Evolutionary conservation across 441 rosid genomes (phyloP).

Genomic region (Pelargonium exstipulatum): DNA sequence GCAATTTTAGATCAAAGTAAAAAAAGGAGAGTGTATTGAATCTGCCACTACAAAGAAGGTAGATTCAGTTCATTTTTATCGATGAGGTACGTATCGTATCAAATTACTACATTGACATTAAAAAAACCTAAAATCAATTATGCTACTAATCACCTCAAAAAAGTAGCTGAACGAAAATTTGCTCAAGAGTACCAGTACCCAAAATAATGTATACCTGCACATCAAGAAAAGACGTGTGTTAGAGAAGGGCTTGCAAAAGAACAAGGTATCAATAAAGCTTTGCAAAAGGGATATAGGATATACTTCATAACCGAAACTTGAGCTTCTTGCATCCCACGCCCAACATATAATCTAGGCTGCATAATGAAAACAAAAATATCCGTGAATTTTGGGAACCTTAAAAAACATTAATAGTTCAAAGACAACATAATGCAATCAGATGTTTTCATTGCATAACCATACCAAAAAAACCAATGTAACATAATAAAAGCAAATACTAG

Average conservation of each 20-base stretch:
- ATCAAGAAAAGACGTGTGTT: slow-evolving; percentile 14
- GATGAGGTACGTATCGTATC: background rate
- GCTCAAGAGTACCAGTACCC: slow-evolving; percentile 74
- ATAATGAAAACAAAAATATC: slow-evolving; percentile 22
- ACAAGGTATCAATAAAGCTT: slow-evolving; percentile 18
- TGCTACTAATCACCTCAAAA: slow-evolving; percentile 63
- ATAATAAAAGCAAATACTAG: background rate
- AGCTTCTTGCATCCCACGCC: slow-evolving; percentile 97
- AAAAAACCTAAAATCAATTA: slow-evolving; percentile 9
- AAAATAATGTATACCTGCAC: slow-evolving; percentile 75
- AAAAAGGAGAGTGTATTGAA: background rate
- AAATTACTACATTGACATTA: background rate
- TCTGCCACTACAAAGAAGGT: background rate
- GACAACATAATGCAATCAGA: background rate
- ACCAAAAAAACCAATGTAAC: background rate
- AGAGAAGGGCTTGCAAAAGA: slow-evolving; percentile 12
- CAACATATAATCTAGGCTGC: slow-evolving; percentile 84
- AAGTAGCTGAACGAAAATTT: slow-evolving; percentile 76
- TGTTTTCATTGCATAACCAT: background rate
- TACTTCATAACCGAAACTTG: slow-evolving; percentile 91
- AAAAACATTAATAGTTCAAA: background rate
- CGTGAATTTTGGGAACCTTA: slow-evolving; percentile 1
- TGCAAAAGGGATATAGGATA: slow-evolving; percentile 20
- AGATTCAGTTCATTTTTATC: background rate
- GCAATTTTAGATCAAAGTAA: background rate